Evolutionary conservation across 495 filamentous ascomycete species (phyloP).

Genomic region (Glonium stellatum): DNA sequence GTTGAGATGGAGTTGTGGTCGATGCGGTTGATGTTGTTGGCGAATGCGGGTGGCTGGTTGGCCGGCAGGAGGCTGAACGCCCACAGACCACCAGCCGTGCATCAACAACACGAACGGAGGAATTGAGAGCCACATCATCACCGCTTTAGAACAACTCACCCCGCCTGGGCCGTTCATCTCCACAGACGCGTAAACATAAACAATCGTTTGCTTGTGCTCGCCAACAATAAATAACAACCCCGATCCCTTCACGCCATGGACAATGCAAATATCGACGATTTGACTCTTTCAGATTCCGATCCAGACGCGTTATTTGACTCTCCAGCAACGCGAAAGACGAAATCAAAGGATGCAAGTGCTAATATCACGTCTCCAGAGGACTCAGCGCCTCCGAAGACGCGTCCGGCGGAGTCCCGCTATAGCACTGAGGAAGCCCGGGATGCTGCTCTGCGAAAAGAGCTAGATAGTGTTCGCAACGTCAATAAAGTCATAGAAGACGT

Average conservation of each 20-base stretch:
- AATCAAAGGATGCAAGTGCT: conserved; percentile 8
- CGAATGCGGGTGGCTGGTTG: background rate
- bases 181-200: background rate
- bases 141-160: background rate
- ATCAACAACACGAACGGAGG: background rate
- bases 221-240: background rate
- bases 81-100: background rate
- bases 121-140: background rate
- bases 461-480: conserved; percentile 74
- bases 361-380: conserved; percentile 37
- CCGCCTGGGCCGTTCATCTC: background rate
- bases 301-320: conserved; percentile 68
- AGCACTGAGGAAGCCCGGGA: conserved; percentile 66
- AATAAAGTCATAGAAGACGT: conserved; percentile 82
- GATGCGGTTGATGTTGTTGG: background rate
- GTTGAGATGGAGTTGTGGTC: background rate
- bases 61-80: background rate
- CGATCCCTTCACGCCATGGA: conserved; percentile 8
- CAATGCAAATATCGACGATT: conserved; percentile 16
- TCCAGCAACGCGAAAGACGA: conserved; percentile 43
- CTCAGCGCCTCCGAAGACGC: conserved; percentile 43
- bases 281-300: conserved; percentile 46
- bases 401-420: conserved; percentile 45
- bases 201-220: background rate
- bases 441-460: conserved; percentile 63